A percentile compares a stretch with the other conserved stretches of the same genome.
Evolutionary conservation across 1,284 basidiomycete genomes (phyloP).

Genomic region (Austropuccinia psidii): DNA sequence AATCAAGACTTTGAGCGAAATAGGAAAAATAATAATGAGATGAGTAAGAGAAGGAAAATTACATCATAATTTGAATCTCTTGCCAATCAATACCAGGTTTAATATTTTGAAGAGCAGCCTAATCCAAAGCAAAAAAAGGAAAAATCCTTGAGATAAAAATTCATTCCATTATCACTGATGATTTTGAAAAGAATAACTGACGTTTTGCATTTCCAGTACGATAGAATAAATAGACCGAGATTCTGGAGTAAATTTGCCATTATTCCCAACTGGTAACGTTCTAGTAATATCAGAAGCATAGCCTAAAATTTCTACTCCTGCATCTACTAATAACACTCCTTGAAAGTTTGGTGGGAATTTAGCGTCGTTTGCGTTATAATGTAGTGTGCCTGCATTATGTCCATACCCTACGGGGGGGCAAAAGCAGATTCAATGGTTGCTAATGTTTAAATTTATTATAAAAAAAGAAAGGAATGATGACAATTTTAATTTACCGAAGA

Average conservation of each 20-base stretch:
- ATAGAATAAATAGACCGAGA: slow-evolving; percentile 12
- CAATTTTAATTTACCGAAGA: slow-evolving; percentile 1
- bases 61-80: slow-evolving; percentile 26
- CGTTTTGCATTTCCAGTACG: slow-evolving; percentile 28
- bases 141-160: neutral
- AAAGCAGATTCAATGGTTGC: neutral
- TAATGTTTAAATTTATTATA: neutral
- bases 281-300: slow-evolving; percentile 97
- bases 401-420: slow-evolving; percentile 1
- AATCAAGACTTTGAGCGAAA: no score
- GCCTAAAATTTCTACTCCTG: slow-evolving; percentile 55
- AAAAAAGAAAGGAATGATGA: neutral
- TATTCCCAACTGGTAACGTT: slow-evolving; percentile 63
- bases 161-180: neutral
- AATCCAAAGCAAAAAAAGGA: neutral
- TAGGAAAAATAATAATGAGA: no score
- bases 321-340: slow-evolving; percentile 41
- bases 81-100: slow-evolving; percentile 23
- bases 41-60: no score
- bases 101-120: slow-evolving; percentile 13
- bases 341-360: neutral
- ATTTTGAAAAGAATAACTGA: neutral
- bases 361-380: slow-evolving; percentile 4
- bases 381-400: slow-evolving; percentile 18
- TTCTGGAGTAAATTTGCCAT: slow-evolving; percentile 8